Percentiles rank a stretch among this genome's conserved stretches.
phyloP scores from a whole-genome alignment of 1,284 basidiomycete species.

The Rhodotorula sp. region DNA sequence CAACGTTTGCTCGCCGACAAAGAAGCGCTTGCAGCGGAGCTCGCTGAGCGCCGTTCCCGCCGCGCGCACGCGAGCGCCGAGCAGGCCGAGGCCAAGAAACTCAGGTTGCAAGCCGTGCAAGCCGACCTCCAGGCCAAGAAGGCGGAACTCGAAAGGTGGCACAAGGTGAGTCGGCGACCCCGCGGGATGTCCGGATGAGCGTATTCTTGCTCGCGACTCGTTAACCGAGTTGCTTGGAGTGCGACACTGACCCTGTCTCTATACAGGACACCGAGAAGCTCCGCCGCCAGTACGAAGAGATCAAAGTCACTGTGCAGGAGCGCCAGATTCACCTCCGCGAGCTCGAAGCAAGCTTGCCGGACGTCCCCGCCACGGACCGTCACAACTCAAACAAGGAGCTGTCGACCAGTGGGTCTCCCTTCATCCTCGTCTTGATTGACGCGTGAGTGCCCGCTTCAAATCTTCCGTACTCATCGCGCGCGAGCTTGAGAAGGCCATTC shows the following conservation, averaged over 20 bases:
- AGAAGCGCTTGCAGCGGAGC: neutral
- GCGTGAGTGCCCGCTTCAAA: neutral
- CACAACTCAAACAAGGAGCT: neutral
- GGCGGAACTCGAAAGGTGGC: no score
- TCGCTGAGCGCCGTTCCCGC: neutral
- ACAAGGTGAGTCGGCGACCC: no score
- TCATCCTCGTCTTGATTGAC: conserved; percentile 6
- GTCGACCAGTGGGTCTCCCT: neutral
- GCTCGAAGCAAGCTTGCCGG: neutral
- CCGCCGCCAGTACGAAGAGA: no score
- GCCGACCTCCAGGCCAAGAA: no score
- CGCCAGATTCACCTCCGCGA: neutral
- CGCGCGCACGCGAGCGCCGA: no score
- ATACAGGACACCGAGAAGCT: neutral
- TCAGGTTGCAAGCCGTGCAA: no score
- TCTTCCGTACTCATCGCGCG: neutral
- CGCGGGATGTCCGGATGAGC: no score
- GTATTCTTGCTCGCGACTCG: no score
- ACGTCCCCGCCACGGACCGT: neutral
- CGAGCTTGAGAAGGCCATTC: neutral
- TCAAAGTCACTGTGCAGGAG: neutral
- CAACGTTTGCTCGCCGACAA: neutral
- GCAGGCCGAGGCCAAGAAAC: no score
- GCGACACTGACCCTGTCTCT: neutral
- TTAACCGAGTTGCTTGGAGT: neutral